phyloP scores from a whole-genome alignment of 1,139 yeast genomes.

The Protomyces arabidopsidicola region DNA sequence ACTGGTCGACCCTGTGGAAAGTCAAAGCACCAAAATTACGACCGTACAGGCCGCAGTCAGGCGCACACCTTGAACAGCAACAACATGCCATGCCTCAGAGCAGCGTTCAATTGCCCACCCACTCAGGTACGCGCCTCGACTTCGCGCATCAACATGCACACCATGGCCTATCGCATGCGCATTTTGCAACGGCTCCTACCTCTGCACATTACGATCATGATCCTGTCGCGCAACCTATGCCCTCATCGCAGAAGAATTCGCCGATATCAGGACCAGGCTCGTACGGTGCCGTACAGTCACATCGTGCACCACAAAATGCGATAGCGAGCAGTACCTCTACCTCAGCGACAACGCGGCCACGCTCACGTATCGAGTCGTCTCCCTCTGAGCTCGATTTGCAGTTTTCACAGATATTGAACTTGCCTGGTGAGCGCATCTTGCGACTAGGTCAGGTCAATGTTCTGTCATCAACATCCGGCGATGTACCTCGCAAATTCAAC shows the following conservation, averaged over 20 bases:
- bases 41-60: conserved; percentile 19
- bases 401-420: conserved; percentile 36
- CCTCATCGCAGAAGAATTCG: background rate
- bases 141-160: background rate
- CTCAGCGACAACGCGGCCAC: background rate
- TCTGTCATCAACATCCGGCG: conserved; percentile 20
- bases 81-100: background rate
- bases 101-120: background rate
- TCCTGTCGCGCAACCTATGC: background rate
- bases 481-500: conserved; percentile 20
- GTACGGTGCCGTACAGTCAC: background rate
- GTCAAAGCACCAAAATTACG: conserved; percentile 21
- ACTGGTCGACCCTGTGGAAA: conserved; percentile 25
- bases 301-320: background rate
- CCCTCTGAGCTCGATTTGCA: conserved; percentile 32
- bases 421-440: conserved; percentile 35
- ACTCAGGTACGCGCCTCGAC: background rate
- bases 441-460: conserved; percentile 28
- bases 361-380: conserved; percentile 23
- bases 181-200: background rate
- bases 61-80: background rate
- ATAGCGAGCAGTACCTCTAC: background rate
- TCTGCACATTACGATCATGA: background rate
- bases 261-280: background rate
- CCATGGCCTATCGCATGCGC: background rate